phyloP scores from a whole-genome alignment of 768 basidiomycete species.

The Serendipita sp. region DNA sequence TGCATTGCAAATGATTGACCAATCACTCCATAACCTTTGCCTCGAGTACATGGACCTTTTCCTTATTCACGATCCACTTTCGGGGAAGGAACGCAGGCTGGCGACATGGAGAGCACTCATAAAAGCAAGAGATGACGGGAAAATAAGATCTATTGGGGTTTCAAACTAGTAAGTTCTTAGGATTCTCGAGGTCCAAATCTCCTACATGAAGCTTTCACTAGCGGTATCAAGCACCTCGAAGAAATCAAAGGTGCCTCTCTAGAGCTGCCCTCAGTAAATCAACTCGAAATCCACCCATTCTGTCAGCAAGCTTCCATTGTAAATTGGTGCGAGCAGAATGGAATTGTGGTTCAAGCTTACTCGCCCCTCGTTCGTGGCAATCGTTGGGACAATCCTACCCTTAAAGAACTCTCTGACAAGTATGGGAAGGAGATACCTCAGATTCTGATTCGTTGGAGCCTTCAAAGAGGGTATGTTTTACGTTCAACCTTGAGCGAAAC shows the following conservation, averaged over 20 bases:
- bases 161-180: constrained; percentile 12
- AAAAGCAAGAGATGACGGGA: constrained; percentile 12
- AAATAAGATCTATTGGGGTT: constrained; percentile 15
- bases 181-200: background rate
- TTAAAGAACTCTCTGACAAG: constrained; percentile 14
- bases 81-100: constrained; percentile 15
- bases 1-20: constrained; percentile 40
- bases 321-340: constrained; percentile 20
- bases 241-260: constrained; percentile 13
- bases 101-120: constrained; percentile 16
- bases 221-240: constrained; percentile 13
- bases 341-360: constrained; percentile 26
- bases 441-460: constrained; percentile 27
- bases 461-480: constrained; percentile 23
- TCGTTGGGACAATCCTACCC: constrained; percentile 10
- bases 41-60: constrained; percentile 17
- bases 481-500: background rate
- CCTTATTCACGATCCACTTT: constrained; percentile 18
- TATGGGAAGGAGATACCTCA: constrained; percentile 22
- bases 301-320: constrained; percentile 24
- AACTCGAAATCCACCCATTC: constrained; percentile 13
- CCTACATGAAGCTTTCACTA: background rate
- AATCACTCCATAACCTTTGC: constrained; percentile 30
- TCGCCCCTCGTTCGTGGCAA: constrained; percentile 19
- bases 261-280: constrained; percentile 14